phyloP scores from a whole-genome alignment of 352 stramenopile species.

The Globisporangium cystogenes region DNA sequence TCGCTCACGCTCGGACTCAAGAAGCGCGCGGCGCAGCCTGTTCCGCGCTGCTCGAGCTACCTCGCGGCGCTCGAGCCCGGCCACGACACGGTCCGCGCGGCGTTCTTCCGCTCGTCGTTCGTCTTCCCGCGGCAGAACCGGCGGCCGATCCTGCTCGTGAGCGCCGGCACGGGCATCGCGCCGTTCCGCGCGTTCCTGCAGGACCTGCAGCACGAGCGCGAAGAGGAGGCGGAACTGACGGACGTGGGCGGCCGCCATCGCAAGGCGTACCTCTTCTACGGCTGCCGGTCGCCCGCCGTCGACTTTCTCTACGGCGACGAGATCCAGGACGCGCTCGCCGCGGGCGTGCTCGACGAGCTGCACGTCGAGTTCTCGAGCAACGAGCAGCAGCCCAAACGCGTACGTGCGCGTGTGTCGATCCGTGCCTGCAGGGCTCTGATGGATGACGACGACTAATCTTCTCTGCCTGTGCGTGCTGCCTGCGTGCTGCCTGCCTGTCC shows the following conservation, averaged over 20 bases:
- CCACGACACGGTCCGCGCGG: conserved; percentile 40
- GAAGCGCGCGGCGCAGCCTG: conserved; percentile 37
- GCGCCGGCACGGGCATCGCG: conserved; percentile 73
- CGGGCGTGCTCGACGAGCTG: conserved; percentile 41
- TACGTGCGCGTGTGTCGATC: conserved; percentile 18
- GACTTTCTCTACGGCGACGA: conserved; percentile 77
- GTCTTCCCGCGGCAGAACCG: conserved; percentile 59
- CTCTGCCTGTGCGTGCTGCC: background rate
- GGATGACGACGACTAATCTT: background rate
- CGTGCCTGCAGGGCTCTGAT: too few relatives aligned
- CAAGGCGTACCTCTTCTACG: conserved; percentile 71
- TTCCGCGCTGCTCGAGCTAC: conserved; percentile 76
- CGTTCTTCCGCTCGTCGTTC: conserved; percentile 73
- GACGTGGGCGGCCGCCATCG: conserved; percentile 14
- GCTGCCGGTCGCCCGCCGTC: conserved; percentile 45
- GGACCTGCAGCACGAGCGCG: conserved; percentile 57
- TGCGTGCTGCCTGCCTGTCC: conserved; percentile 2
- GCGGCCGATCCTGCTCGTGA: conserved; percentile 69
- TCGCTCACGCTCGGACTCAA: conserved; percentile 73
- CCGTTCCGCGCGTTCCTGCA: conserved; percentile 80
- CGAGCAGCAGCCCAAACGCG: conserved; percentile 28
- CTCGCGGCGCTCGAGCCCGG: conserved; percentile 40
- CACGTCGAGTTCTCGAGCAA: conserved; percentile 59
- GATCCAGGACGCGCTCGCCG: conserved; percentile 30
- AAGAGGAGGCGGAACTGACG: conserved; percentile 4